Evolutionary conservation across 768 basidiomycete species (phyloP), one percentile per base, ranked within the genome.

Genomic region (Suillus paluster): DNA sequence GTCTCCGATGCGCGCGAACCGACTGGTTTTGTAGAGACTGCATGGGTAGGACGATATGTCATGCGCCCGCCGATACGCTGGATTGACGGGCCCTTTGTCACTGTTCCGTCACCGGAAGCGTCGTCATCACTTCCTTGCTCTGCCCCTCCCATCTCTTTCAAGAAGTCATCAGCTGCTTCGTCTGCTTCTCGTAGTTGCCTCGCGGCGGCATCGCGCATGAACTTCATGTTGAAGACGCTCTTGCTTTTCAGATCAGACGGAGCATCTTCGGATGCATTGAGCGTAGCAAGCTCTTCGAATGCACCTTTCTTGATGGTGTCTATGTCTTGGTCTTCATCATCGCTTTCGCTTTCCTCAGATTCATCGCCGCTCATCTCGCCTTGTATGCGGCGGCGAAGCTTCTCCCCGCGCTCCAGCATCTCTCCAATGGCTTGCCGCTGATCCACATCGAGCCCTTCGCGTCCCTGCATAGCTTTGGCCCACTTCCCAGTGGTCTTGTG

Each of bases 181-280:
- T 88, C 80, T 1, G 84, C 86, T 58, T 81, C 80, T 10, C 27
- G 69, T 73, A 78, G 67, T 83, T 88, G 84, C 65, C 93, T 81
- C 5, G 85, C 85, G 79, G 91, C 88, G 0, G 94, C 96, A 50
- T 95, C 90, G 74, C 91, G 90, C 97, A 99, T 99, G 77, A 99
- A 99, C 78, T 97, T 98, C 97, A 99, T 98, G 65, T 86, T 84
- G 72, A 97, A 91, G 11, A 98, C 83, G 63, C 91, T 86, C 76
- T 90, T 91, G 54, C 80, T 84, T 69, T 78, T 76, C 50, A 65
- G 61, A 15, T 65, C 70, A 8, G 59, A 66, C 34, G 67, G 70
- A 3, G 63, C 71, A 14, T 73, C 73, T 11, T 74, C 80, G 38
- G 80, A 76, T 11, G 71, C 70, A 23, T 84, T 80, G 48, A 92